These are phyloP conservation scores for Penicillium turbatum DNA, from an alignment of 495 filamentous ascomycete genomes.

Conservation along the genomic window DNA sequence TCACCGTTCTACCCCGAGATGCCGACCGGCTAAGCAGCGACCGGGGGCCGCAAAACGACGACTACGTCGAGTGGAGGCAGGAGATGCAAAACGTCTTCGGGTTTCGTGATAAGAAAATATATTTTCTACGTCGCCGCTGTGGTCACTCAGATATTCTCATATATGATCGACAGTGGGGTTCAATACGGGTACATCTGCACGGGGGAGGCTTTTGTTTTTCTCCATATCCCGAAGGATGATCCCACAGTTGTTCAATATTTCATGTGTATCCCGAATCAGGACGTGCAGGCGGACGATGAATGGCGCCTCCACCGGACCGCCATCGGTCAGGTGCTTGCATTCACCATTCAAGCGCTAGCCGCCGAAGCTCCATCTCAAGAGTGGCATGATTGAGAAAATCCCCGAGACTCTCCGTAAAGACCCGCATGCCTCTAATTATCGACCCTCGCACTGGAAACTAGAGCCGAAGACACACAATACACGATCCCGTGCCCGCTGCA, in stretches of 20 bases:
- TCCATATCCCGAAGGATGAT: slow-evolving; percentile 39
- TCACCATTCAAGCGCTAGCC: slow-evolving; percentile 42
- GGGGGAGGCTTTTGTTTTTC: slow-evolving; percentile 45
- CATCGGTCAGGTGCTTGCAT: slow-evolving; percentile 44
- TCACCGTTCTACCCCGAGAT: slow-evolving; percentile 22
- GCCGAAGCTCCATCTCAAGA: slow-evolving; percentile 28
- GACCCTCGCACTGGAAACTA: slow-evolving; percentile 25
- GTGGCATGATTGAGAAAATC: slow-evolving; percentile 36
- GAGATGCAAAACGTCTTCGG: slow-evolving; percentile 15
- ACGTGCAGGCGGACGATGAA: slow-evolving; percentile 26
- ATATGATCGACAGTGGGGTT: slow-evolving; percentile 42
- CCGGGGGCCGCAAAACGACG: slow-evolving; percentile 8
- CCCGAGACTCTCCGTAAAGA: slow-evolving; percentile 26
- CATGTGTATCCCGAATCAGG: slow-evolving; percentile 31
- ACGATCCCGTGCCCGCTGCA: slow-evolving; percentile 18
- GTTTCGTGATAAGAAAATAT: background rate
- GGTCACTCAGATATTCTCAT: slow-evolving; percentile 45
- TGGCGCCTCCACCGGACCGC: slow-evolving; percentile 37
- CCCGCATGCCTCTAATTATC: slow-evolving; percentile 25
- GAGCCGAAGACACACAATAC: slow-evolving; percentile 25
- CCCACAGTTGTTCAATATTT: slow-evolving; percentile 25
- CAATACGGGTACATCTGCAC: slow-evolving; percentile 45
- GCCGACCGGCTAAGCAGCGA: slow-evolving; percentile 7
- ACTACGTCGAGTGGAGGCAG: slow-evolving; percentile 8
- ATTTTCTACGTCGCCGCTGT: slow-evolving; percentile 30